Base-by-base conservation (phyloP, 148 eudicot species). In the Camellia lanceoleosa region DNA sequence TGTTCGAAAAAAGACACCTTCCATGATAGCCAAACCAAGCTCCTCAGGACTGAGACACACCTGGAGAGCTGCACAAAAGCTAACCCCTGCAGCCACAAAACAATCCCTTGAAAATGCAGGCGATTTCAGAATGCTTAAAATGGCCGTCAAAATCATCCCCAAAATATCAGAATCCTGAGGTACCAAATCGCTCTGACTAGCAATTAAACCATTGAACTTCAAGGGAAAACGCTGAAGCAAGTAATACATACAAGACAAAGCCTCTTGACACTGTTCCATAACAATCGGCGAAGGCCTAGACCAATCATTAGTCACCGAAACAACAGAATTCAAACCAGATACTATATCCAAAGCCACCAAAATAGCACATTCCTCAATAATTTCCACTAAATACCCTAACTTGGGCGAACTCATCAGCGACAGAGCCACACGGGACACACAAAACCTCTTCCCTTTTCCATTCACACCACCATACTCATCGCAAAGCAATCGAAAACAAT, bases 181-280 rank as follows among this genome's bases (percentile, higher is more conserved):
- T 30, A 61, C 66, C 52, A 71, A 20, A 67, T 61, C 80, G 77
- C 20, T 75, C 5, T 15, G 23, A 47, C 65, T 41, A 3, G 56
- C 67, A 64, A 82, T 79, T 3, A 30, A 67, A 69, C 77, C 69
- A 42, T 52, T 38, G 58, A 96, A 92, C 88, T 88, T 90, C 4
- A 44, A 77, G 1, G 99, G 94, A 74, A 88, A 96, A 19, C 97
- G 85, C 74, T 96, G 99, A 75, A 96, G 89, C 89, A 94, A 85
- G 85, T 96, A 96, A 84, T 96, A 96, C 87, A 91, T 73, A 78
- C 98, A 96, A 59, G 98, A 96, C 58, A 96, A 87, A 20, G 88
- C 97, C 80, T 96, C 99, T 68, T 93, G 99, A 74, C 99, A 96
- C 70, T 96, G 99, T 78, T 96, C 99, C 99, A 94, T 88, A 19